Base-by-base conservation (phyloP, 768 basidiomycete genomes). In the Pisolithus microcarpus region DNA sequence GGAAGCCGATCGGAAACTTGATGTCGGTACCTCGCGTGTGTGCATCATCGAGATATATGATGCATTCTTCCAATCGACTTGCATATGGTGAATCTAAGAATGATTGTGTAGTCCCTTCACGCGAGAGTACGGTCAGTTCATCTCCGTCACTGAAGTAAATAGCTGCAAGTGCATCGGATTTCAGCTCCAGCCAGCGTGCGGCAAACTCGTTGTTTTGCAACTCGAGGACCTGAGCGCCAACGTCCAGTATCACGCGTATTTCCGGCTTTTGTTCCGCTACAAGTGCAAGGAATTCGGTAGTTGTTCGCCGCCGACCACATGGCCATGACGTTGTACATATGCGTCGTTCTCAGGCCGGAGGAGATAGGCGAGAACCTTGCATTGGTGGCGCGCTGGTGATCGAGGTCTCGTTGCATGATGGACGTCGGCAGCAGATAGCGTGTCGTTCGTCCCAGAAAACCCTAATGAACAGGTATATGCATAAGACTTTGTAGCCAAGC, bases 401-500 rank as follows among this genome's bases (percentile, higher is more conserved):
- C 58, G 0, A 69, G 69, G 48, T 76, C 73, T 13, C 24, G 44
- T 13, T 62, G 61, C 5, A 36, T 40, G 18, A 59, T 64, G 24
- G 52, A 54, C 0, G 51, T 19, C 2, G 61, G 62, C 15, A 62
- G 38, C 5, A 62, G 37, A 46, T 58, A 61, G 65, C 26, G 71
- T 70, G 52, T 80, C 79, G 45, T 80, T 81, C 1, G 79, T 81
- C 8, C 79, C 79, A 46, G 77, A 80, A 54, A 81, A 81, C 0
- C 61, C 45, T n/a, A 51, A 31, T 2, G 4, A n/a, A 18, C 4
- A 11, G 8, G 7, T 6, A n/a, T 13, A 21, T 13, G 37, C 23
- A 23, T 7, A 23, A 26, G 15, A 16, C 5, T 31, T 23, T 9
- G 31, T 16, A n/a, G 13, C 23, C n/a, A 6, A 13, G 13, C 9